Evolutionary conservation across 2,329 filamentous ascomycete genomes (phyloP).

Genomic region (Balansia obtecta): DNA sequence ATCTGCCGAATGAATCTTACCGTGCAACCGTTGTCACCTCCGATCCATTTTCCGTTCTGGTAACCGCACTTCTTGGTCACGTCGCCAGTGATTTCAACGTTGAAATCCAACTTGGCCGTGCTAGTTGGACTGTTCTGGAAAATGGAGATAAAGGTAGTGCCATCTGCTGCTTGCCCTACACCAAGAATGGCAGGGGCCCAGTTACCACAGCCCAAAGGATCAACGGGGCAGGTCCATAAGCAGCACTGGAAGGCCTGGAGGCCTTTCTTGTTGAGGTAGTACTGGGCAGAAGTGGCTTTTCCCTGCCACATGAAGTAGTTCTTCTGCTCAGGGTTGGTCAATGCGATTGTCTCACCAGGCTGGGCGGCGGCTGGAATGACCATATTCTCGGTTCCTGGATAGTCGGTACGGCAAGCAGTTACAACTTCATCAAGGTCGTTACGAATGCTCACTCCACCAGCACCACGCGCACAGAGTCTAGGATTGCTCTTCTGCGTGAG

Average conservation of each 20-base stretch:
- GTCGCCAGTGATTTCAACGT: conserved; percentile 64
- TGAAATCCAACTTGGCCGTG: conserved; percentile 57
- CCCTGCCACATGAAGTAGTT: conserved; percentile 69
- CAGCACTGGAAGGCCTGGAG: conserved; percentile 56
- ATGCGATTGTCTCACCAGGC: conserved; percentile 43
- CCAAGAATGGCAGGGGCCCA: conserved; percentile 81
- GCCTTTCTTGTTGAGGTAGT: conserved; percentile 87
- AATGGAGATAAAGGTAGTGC: conserved; percentile 67
- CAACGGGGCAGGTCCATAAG: conserved; percentile 49
- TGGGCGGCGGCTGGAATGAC: conserved; percentile 59
- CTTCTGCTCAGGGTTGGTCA: conserved; percentile 64
- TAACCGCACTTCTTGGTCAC: conserved; percentile 48
- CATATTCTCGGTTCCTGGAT: conserved; percentile 85
- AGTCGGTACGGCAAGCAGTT: conserved; percentile 86
- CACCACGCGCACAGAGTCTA: conserved; percentile 64
- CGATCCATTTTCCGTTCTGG: conserved; percentile 48
- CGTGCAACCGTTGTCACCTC: conserved; percentile 58
- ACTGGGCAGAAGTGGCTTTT: conserved; percentile 74
- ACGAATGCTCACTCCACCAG: conserved; percentile 56
- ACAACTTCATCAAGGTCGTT: conserved; percentile 60
- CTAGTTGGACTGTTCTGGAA: conserved; percentile 76
- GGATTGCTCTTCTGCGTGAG: conserved; percentile 57
- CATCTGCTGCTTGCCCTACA: conserved; percentile 53
- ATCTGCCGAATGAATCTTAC: conserved; percentile 41
- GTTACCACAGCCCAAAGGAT: conserved; percentile 56